Base-by-base conservation (phyloP, 140 eudicot genomes). In the Flaveria floridana region DNA sequence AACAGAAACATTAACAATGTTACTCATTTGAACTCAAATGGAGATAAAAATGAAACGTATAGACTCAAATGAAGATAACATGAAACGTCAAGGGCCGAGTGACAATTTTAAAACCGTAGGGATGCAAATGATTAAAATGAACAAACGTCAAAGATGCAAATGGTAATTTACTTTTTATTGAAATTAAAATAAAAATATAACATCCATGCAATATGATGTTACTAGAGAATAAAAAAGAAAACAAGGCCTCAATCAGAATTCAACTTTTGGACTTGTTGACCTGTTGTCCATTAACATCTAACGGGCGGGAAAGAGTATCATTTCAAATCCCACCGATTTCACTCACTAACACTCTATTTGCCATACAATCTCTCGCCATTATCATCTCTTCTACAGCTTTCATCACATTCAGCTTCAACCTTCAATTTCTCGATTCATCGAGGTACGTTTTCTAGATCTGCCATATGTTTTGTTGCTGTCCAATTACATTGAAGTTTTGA, bases 231-330 rank as follows among this genome's bases (percentile, higher is more conserved):
- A 26, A 26, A 26, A 25, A 2, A 26, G 3, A 26, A 26, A 3
- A 26, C 3, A 26, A 28, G 7, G 7, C 1, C 41, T 34, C 41
- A 0, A 34, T 44, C 14, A 44, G 0, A 44, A 44, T 50, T 50
- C 56, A 14, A 50, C 56, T 50, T 50, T 50, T 47, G n/a, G 4
- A 47, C 52, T 47, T 6, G 14, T 47, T 47, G 55, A 10, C 19
- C 56, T 12, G 14, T 14, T 4, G 18, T 44, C 41, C 41, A 7
- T 1, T 10, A 44, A 44, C 13, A 14, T 12, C 65, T 28, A 18
- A 66, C 71, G 58, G 46, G 73, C 73, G 73, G 73, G 73, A 68
- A 68, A 2, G 57, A 20, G 21, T 52, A 68, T 68, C 37, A 42
- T 68, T 68, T 68, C 73, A 68, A 68, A 68, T 68, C 30, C 58